Percentiles rank a stretch among this genome's conserved stretches.
Conservation (phyloP, 768 basidiomycete species). For the Grammothele lineata region DNA sequence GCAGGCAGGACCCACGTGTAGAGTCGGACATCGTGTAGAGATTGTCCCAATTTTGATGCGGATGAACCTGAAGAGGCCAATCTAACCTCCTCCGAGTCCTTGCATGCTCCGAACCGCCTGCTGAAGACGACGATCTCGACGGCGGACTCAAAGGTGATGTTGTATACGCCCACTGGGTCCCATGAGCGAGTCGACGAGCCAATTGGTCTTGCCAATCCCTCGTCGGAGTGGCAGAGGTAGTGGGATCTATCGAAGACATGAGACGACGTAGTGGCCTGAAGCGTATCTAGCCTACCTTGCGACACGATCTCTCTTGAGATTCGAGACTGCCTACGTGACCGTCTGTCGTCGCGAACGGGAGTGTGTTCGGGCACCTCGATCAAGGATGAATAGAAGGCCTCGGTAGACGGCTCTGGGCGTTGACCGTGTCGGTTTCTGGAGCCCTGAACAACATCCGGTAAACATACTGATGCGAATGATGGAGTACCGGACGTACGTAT, state of each 20-base stretch:
- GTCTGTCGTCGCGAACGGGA: slow-evolving; percentile 22
- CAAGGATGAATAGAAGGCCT: slow-evolving; percentile 31
- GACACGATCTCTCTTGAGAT: slow-evolving; percentile 79
- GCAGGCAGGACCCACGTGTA: slow-evolving; percentile 10
- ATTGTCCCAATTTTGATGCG: slow-evolving; percentile 7
- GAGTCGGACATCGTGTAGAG: slow-evolving; percentile 7
- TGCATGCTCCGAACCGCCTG: slow-evolving; percentile 2
- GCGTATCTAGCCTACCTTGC: slow-evolving; percentile 16
- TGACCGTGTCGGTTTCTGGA: slow-evolving; percentile 32
- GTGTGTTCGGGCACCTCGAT: slow-evolving; percentile 15
- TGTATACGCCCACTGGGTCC: slow-evolving; percentile 1
- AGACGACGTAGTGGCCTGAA: too few relatives aligned
- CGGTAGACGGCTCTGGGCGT: slow-evolving; percentile 8
- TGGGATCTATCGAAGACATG: slow-evolving; percentile 11
- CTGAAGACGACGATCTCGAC: slow-evolving; percentile 9
- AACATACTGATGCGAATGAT: too few relatives aligned
- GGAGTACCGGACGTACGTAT: slow-evolving; percentile 46
- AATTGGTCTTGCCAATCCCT: slow-evolving; percentile 78
- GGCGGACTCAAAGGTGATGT: slow-evolving; percentile 9
- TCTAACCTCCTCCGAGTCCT: slow-evolving; percentile 14
- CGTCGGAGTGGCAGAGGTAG: slow-evolving; percentile 41
- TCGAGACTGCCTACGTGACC: slow-evolving; percentile 63
- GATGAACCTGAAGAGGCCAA: background rate
- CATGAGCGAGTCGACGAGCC: slow-evolving; percentile 42
- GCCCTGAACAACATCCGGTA: too few relatives aligned